Base-by-base conservation (phyloP, 139 green algal species). In the Edaphochlamys debaryana region DNA sequence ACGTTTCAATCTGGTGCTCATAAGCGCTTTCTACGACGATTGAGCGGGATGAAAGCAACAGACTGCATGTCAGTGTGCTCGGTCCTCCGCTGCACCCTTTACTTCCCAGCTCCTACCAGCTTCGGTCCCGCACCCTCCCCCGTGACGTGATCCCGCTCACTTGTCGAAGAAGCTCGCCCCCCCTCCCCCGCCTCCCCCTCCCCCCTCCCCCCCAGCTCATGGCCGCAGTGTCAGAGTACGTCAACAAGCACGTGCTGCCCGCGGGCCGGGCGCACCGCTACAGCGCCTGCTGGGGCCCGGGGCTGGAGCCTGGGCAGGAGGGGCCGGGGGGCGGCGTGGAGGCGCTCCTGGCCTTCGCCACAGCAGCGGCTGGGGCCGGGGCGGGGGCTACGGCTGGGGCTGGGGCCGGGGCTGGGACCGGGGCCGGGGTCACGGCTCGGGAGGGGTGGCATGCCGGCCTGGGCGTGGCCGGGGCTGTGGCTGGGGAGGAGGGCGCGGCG, bases 171-270 rank as follows among this genome's bases (percentile, higher is more conserved):
- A n/a, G n/a, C n/a, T n/a, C n/a, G n/a, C n/a, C n/a, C n/a, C n/a
- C n/a, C n/a, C n/a, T n/a, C n/a, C n/a, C n/a, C n/a, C n/a, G n/a
- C n/a, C n/a, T n/a, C n/a, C n/a, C n/a, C n/a, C n/a, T n/a, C n/a
- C n/a, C n/a, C n/a, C n/a, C n/a, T n/a, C n/a, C n/a, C n/a, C n/a
- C n/a, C n/a, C n/a, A 80, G 48, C 34, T 41, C n/a, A 38, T 36
- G 32, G 38, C 56, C 30, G 56, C 73, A 2, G 38, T 80, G 13
- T 68, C 41, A 15, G 73, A 80, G 40, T 69, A 45, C 56, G n/a
- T 80, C 37, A 80, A 41, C 73, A 69, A 69, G 36, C 73, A 80
- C 56, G 29, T 80, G 73, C 73, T 80, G 58, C 73, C 73, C 38
- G 56, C 73, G 27, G 56, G 56, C 11, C 73, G 73, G 0, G 38